Conservation (phyloP, 1,284 basidiomycete genomes). For the Grifola frondosa region DNA sequence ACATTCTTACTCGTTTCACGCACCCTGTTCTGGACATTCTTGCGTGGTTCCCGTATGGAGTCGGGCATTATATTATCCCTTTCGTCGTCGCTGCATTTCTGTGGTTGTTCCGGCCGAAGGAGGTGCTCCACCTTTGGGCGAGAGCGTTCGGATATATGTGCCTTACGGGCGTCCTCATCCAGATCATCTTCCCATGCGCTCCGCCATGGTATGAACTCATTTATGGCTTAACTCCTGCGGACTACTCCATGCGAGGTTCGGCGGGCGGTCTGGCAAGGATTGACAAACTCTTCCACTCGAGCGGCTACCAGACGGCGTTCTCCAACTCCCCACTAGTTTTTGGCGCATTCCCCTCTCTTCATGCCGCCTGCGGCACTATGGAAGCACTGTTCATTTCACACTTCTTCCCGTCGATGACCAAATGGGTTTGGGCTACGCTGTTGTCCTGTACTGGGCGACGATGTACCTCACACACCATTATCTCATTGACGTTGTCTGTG, state of each 20-base stretch:
- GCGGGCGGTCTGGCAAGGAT: conserved; percentile 93
- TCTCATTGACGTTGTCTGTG: conserved; percentile 94
- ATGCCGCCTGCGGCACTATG: conserved; percentile 89
- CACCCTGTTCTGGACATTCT: conserved; percentile 90
- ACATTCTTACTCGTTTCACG: conserved; percentile 92
- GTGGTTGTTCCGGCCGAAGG: conserved; percentile 79
- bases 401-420: conserved; percentile 82
- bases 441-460: conserved; percentile 95
- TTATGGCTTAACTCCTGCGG: conserved; percentile 92
- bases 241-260: conserved; percentile 90
- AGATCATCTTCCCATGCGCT: conserved; percentile 90
- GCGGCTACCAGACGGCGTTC: conserved; percentile 84
- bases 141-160: conserved; percentile 94
- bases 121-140: conserved; percentile 84
- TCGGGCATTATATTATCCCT: conserved; percentile 86
- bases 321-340: conserved; percentile 91
- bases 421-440: conserved; percentile 84
- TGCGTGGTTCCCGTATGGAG: conserved; percentile 96
- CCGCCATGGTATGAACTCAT: conserved; percentile 99
- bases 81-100: conserved; percentile 78
- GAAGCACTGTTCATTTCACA: conserved; percentile 93
- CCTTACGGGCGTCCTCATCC: conserved; percentile 84
- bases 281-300: conserved; percentile 81
- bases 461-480: conserved; percentile 99
- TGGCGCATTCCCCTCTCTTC: conserved; percentile 94